These are phyloP conservation scores for Leptomonas seymouri DNA, from an alignment of 208 protist species.

Conservation along the genomic window DNA sequence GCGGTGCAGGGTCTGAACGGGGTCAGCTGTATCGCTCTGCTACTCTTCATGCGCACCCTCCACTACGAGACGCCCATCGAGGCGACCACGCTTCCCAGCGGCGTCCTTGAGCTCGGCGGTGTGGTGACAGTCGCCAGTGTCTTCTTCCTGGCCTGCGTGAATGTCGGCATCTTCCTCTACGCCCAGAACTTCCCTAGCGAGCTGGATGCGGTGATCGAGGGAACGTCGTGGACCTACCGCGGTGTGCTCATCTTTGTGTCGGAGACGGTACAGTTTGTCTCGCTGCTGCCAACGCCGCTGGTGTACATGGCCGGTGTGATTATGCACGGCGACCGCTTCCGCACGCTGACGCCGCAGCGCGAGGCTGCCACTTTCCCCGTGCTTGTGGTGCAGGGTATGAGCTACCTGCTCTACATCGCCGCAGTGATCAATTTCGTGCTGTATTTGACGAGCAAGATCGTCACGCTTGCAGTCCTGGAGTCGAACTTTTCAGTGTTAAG, in stretches of 20 bases:
- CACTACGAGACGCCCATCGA: slow-evolving; percentile 19
- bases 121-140: slow-evolving; percentile 34
- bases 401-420: slow-evolving; percentile 59
- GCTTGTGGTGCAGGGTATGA: slow-evolving; percentile 56
- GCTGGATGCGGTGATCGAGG: slow-evolving; percentile 29
- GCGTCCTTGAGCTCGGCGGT: slow-evolving; percentile 46
- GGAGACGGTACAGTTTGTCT: slow-evolving; percentile 42
- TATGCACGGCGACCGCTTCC: slow-evolving; percentile 54
- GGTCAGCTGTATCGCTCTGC: slow-evolving; percentile 32
- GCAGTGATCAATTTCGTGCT: slow-evolving; percentile 44
- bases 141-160: slow-evolving; percentile 29
- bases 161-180: slow-evolving; percentile 28
- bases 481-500: slow-evolving; percentile 42
- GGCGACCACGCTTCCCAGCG: slow-evolving; percentile 18
- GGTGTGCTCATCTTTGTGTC: slow-evolving; percentile 37
- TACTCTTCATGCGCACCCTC: slow-evolving; percentile 66
- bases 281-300: slow-evolving; percentile 43
- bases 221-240: slow-evolving; percentile 34
- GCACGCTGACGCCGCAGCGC: slow-evolving; percentile 35
- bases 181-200: slow-evolving; percentile 29
- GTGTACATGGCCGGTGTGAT: slow-evolving; percentile 44
- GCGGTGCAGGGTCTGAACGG: slow-evolving; percentile 33
- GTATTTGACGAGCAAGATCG: slow-evolving; percentile 41
- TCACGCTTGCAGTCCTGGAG: slow-evolving; percentile 25
- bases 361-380: slow-evolving; percentile 34